Conservation (phyloP, 2,329 filamentous ascomycete genomes). For the Beauveria asiatica region DNA sequence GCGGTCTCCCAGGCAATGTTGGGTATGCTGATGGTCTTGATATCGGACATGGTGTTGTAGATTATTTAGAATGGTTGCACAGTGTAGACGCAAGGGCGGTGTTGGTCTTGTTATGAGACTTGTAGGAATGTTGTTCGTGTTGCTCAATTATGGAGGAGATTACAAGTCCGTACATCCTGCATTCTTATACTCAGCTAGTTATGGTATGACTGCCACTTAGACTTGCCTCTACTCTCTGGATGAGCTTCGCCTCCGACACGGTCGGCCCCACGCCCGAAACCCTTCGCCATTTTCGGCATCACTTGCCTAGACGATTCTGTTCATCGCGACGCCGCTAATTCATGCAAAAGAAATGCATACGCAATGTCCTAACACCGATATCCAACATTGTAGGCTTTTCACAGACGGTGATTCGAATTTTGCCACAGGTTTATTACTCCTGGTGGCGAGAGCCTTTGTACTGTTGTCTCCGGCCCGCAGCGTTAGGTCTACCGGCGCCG, state of each 20-base stretch:
- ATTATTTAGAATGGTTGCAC: neutral
- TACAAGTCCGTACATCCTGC: neutral
- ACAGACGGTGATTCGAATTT: neutral
- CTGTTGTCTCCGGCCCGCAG: neutral
- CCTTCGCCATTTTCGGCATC: constrained; percentile 2
- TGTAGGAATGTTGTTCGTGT: neutral
- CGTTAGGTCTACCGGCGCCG: too few species aligned
- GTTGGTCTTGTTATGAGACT: neutral
- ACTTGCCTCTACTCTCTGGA: neutral
- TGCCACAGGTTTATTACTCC: neutral
- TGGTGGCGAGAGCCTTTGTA: neutral
- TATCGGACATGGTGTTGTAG: neutral
- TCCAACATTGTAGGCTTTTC: neutral
- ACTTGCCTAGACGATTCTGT: constrained; percentile 2
- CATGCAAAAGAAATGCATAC: neutral
- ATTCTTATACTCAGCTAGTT: neutral
- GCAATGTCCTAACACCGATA: neutral
- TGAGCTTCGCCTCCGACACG: neutral
- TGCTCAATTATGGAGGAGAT: neutral
- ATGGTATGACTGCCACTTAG: neutral
- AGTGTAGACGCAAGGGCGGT: neutral
- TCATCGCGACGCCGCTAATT: neutral
- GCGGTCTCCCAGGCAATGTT: constrained; percentile 6
- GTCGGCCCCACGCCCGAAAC: constrained; percentile 4
- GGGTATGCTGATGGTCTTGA: neutral